These are phyloP conservation scores for Thymus quinquecostatus DNA, from an alignment of 257 asterid species.

Conservation along the genomic window DNA sequence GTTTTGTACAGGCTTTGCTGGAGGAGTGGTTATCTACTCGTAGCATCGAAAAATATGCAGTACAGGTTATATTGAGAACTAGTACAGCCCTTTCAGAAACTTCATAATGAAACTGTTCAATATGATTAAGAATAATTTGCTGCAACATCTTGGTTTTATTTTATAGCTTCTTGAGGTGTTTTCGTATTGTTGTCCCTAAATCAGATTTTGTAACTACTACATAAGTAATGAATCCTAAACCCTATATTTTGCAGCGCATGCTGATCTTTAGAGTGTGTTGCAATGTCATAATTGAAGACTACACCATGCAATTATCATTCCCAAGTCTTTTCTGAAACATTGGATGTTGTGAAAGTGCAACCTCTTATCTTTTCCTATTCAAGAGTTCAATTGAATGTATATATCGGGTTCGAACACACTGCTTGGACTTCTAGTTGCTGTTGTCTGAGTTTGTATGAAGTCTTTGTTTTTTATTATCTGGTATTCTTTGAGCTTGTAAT, in stretches of 20 bases:
- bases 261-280: not conserved
- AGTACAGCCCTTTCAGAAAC: conserved; percentile 14
- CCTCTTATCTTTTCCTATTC: not conserved
- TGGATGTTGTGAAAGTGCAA: not conserved
- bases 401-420: conserved; percentile 4
- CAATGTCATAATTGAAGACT: not conserved
- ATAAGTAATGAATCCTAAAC: not conserved
- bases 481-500: conserved; percentile 18
- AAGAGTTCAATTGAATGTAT: conserved; percentile 21
- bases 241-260: no score
- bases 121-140: conserved; percentile 19
- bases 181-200: conserved; percentile 11
- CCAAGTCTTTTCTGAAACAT: conserved; percentile 7
- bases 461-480: conserved; percentile 1
- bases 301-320: conserved; percentile 7
- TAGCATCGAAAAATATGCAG: conserved; percentile 65
- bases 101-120: conserved; percentile 21
- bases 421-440: not conserved
- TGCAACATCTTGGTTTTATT: conserved; percentile 17
- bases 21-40: conserved; percentile 96
- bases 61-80: conserved; percentile 61
- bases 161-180: not conserved
- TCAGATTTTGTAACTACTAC: conserved; percentile 17
- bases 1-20: conserved; percentile 72
- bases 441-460: conserved; percentile 4